Base-by-base conservation (phyloP, 163 green algal species). In the Scenedesmus sp. region DNA sequence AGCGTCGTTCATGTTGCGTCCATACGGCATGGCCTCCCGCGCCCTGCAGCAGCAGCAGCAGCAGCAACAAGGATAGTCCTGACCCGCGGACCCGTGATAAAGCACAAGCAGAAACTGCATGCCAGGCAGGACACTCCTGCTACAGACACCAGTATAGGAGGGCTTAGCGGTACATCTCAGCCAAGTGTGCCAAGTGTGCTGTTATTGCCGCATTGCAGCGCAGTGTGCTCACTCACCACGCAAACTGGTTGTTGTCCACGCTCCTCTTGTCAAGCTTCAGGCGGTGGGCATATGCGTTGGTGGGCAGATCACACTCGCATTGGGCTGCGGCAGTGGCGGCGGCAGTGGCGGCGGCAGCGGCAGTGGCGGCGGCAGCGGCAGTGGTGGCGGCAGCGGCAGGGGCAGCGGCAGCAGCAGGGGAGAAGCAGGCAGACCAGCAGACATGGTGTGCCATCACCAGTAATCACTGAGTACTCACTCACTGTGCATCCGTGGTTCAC, bases 1-100 rank as follows among this genome's bases (percentile, higher is more conserved):
- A 26, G 4, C 15, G 46, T 91, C 86, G n/a, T 91, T 91, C 64
- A 91, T 82, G 90, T 94, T 85, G 18, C 83, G 56, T 23, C 67
- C 26, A 64, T 77, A 85, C 34, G 67, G 89, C 60, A 82, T 83
- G 4, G 34, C 56, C 67, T 67, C 66, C 56, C n/a, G 8, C 8
- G 82, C 5, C 82, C 57, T 84, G 16, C 13, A 46, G 26, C 23
- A 13, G 62, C 59, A 62, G 9, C 60, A 81, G 64, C 9, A 18
- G 13, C 79, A n/a, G 20, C 20, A 34, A 46, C 7, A 46, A 46
- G 34, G 34, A 46, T 46, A 46, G 0, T 46, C 34, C 34, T 46
- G 34, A 46, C 23, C 3, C 3, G 64, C 70, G 52, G 23, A 46
- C 34, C 34, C 34, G 34, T 46, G 34, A 46, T 46, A 46, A 10